Evolutionary conservation across 306 rosid species (phyloP), one percentile per base, ranked within the genome.

Genomic region (Datisca glomerata): DNA sequence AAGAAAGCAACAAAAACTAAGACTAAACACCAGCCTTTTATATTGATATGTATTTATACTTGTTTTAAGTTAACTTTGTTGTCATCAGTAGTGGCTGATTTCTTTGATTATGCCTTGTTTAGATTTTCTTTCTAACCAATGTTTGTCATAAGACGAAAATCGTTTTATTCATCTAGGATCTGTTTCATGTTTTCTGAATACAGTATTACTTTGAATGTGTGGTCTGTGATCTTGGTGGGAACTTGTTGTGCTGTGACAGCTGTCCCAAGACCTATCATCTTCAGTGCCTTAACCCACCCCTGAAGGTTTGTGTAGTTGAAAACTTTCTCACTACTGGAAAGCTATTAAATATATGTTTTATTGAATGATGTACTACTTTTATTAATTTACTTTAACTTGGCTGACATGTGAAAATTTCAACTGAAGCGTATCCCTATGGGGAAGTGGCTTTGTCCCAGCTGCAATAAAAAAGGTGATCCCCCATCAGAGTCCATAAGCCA

Each of bases 221-320:
- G 74, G 49, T 84, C 66, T 91, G 98, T 66, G 98, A 91, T 76
- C 78, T 66, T 66, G 94, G 98, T 41, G 98, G 98, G 42, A 80
- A 84, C 91, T 78, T 91, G 67, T 60, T 91, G 65, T 91, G 98
- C 68, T 91, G 98, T 55, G 98, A 91, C 70, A 71, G 81, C 65
- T 91, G 98, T 69, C 98, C 98, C 47, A 78, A 73, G 60, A 91
- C 98, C 9, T 91, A 91, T 66, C 98, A 91, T 65, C 70, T 80
- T 43, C 86, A 91, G 68, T 91, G 98, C 55, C 98, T 91, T 28
- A 54, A 67, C 60, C 98, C 98, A 16, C 98, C 98, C 64, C 96
- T 91, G 54, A 91, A 91, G 98, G 98, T 91, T 68, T 62, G 72
- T 43, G 9, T n/a, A n/a, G n/a, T n/a, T n/a, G n/a, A n/a, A n/a